phyloP scores from a whole-genome alignment of 352 stramenopile species.

The Plasmopara halstedii region DNA sequence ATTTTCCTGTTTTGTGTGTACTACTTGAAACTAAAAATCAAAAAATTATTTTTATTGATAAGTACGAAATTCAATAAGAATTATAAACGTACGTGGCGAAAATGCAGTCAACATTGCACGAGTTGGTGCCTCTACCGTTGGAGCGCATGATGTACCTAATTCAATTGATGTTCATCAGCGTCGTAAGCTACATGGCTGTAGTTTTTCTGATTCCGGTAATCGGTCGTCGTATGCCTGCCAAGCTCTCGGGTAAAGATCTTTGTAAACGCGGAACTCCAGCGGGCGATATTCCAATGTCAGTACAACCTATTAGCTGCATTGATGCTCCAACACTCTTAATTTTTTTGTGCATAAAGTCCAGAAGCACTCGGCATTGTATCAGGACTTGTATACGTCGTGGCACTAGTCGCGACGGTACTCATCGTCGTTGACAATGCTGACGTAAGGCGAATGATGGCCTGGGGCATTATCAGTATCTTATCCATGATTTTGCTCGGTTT shows the following conservation, averaged over 20 bases:
- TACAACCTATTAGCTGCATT: background rate
- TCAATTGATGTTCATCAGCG: conserved; percentile 41
- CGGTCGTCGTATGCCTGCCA: conserved; percentile 56
- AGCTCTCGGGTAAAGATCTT: conserved; percentile 88
- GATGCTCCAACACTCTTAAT: background rate
- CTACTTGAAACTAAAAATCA: too few relatives aligned
- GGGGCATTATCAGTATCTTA: conserved; percentile 73
- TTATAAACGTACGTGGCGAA: background rate
- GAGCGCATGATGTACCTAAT: conserved; percentile 38
- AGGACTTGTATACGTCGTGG: conserved; percentile 73
- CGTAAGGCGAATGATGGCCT: conserved; percentile 73
- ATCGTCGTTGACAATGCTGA: conserved; percentile 57
- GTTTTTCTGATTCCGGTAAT: conserved; percentile 55
- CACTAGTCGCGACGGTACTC: conserved; percentile 62
- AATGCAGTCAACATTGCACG: conserved; percentile 12
- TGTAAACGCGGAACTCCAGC: conserved; percentile 87
- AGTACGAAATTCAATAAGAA: too few relatives aligned
- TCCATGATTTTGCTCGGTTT: conserved; percentile 93
- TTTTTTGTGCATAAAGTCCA: conserved; percentile 32
- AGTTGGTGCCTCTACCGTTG: conserved; percentile 16
- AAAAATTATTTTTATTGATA: too few relatives aligned
- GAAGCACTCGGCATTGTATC: conserved; percentile 86
- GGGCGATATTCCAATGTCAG: conserved; percentile 83
- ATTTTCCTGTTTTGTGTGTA: too few relatives aligned
- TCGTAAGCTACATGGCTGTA: conserved; percentile 54